A percentile compares a stretch with the other conserved stretches of the same genome.
Conservation (phyloP, 306 rosid species). For the Gleditsia sinensis region DNA sequence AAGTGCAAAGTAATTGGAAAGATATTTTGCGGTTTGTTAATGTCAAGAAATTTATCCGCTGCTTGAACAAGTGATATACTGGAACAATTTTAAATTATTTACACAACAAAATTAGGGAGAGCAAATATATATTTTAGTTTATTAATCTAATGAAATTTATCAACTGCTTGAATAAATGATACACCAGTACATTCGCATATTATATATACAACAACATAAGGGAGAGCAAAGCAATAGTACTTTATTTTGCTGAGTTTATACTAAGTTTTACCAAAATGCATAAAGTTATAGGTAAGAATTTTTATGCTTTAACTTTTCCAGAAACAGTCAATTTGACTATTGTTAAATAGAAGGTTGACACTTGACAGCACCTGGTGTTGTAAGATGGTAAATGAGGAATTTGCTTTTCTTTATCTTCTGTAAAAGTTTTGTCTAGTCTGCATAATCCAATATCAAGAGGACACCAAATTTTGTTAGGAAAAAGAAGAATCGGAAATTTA, state of each 20-base stretch:
- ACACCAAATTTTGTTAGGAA: conserved; percentile 5
- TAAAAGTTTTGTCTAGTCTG: conserved; percentile 48
- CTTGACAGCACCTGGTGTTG: conserved; percentile 62
- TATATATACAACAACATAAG: background rate
- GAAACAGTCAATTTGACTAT: background rate
- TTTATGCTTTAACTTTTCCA: background rate
- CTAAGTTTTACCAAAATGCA: conserved; percentile 18
- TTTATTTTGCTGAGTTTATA: conserved; percentile 11
- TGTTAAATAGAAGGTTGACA: conserved; percentile 6
- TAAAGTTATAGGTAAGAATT: background rate
- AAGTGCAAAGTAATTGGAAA: background rate
- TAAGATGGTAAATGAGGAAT: conserved; percentile 48
- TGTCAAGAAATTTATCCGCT: background rate
- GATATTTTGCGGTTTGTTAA: background rate
- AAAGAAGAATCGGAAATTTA: background rate
- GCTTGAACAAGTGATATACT: background rate
- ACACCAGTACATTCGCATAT: too few species aligned
- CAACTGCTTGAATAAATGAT: background rate
- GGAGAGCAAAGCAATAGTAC: background rate
- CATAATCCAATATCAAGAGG: conserved; percentile 30
- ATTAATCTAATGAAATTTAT: too few species aligned
- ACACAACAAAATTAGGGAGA: background rate
- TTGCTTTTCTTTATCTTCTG: conserved; percentile 51
- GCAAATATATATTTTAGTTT: too few species aligned
- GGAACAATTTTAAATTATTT: background rate